Conservation (phyloP, 768 basidiomycete genomes). For the Pisolithus orientalis region DNA sequence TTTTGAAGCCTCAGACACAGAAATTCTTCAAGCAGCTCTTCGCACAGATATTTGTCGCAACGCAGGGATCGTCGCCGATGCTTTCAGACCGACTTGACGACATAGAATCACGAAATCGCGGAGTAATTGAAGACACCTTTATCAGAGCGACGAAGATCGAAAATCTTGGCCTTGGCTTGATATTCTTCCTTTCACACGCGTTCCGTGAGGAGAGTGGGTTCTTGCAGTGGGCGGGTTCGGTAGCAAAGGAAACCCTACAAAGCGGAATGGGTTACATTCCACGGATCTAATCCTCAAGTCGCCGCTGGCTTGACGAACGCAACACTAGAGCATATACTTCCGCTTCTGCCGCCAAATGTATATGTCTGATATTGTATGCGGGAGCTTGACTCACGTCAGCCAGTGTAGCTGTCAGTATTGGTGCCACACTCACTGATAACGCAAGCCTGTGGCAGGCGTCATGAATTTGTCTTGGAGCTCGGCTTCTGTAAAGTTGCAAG, state of each 20-base stretch:
- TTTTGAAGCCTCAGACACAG: slow-evolving; percentile 55
- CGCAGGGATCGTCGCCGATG: slow-evolving; percentile 68
- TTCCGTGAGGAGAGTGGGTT: slow-evolving; percentile 40
- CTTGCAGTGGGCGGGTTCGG: slow-evolving; percentile 57
- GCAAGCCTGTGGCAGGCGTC: slow-evolving; percentile 40
- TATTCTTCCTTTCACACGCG: slow-evolving; percentile 57
- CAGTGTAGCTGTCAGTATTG: background rate
- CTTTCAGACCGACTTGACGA: slow-evolving; percentile 33
- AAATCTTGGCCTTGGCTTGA: slow-evolving; percentile 65
- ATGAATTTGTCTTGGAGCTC: slow-evolving; percentile 57
- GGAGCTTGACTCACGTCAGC: slow-evolving; percentile 41
- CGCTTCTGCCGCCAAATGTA: slow-evolving; percentile 72
- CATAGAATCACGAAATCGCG: slow-evolving; percentile 45
- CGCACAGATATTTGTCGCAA: slow-evolving; percentile 60
- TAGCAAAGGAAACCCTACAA: slow-evolving; percentile 67
- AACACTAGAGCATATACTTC: slow-evolving; percentile 63
- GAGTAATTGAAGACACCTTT: slow-evolving; percentile 70
- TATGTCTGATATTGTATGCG: slow-evolving; percentile 66
- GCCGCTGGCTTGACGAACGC: slow-evolving; percentile 51
- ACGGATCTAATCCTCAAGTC: slow-evolving; percentile 14
- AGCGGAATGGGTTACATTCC: slow-evolving; percentile 54
- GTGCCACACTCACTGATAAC: slow-evolving; percentile 51
- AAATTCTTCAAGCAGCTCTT: slow-evolving; percentile 71
- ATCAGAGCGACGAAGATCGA: slow-evolving; percentile 63
- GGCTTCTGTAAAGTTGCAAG: slow-evolving; percentile 82